Conservation (phyloP, 352 stramenopile species). For the Pythium utonaiense region DNA sequence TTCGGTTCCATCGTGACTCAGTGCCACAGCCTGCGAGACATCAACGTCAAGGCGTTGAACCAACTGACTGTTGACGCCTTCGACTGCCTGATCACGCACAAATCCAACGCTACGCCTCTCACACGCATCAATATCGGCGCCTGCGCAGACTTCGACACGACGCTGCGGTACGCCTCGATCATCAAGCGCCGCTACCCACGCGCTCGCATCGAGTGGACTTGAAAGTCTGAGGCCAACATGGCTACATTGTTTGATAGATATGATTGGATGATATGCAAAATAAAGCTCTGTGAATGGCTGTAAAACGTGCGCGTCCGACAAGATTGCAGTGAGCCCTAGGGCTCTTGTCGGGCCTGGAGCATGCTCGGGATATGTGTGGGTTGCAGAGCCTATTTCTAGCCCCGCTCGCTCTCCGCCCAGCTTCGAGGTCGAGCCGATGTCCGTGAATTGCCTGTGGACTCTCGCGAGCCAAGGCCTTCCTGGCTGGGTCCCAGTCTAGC, state of each 20-base stretch:
- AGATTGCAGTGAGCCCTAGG: conserved; percentile 1
- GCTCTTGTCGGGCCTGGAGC: background rate
- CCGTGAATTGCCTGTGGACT: background rate
- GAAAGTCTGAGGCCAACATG: conserved; percentile 15
- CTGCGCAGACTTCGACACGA: conserved; percentile 65
- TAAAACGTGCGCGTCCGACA: background rate
- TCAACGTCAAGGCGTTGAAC: conserved; percentile 89
- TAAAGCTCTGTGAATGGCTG: background rate
- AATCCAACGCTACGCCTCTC: conserved; percentile 22
- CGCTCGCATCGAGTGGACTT: conserved; percentile 71
- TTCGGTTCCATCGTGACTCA: conserved; percentile 42
- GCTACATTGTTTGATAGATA: background rate
- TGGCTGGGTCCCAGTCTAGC: background rate
- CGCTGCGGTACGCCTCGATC: conserved; percentile 46
- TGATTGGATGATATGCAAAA: background rate
- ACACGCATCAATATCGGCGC: conserved; percentile 63
- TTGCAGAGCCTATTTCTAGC: background rate
- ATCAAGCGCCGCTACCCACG: conserved; percentile 62
- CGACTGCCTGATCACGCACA: conserved; percentile 35
- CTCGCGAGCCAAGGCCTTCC: background rate
- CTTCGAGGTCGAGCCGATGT: background rate
- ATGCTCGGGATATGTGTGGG: no score
- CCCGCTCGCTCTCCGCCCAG: background rate
- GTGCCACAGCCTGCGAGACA: conserved; percentile 53
- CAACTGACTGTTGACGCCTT: conserved; percentile 70